phyloP scores from a whole-genome alignment of 371 early-diverging fungal genomes.

The Mucor saturninus region DNA sequence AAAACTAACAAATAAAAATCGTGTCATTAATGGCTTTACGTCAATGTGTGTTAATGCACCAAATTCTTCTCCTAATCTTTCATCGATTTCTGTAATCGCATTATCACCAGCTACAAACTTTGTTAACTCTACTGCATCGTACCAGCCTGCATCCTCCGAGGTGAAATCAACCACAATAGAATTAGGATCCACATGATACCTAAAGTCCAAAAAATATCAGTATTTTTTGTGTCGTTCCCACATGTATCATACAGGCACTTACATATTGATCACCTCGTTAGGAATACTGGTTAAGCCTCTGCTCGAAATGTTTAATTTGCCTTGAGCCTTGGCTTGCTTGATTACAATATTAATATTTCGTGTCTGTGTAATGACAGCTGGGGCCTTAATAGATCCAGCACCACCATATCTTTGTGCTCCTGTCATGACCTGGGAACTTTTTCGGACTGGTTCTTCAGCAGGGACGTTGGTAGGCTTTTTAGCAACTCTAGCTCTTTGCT shows the following conservation, averaged over 20 bases:
- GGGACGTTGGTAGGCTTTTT: conserved; percentile 1
- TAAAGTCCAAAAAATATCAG: conserved; percentile 1
- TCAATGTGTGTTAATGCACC: conserved; percentile 67
- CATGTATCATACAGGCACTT: background rate
- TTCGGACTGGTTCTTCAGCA: conserved; percentile 8
- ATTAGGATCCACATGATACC: conserved; percentile 66
- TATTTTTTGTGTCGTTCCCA: background rate
- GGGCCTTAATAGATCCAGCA: conserved; percentile 12
- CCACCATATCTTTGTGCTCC: conserved; percentile 40
- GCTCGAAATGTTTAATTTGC: conserved; percentile 75
- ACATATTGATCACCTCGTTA: conserved; percentile 65
- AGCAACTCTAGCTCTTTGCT: conserved; percentile 42
- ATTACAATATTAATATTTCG: conserved; percentile 40
- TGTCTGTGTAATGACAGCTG: conserved; percentile 22
- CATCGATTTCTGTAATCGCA: conserved; percentile 60
- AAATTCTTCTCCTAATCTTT: conserved; percentile 65
- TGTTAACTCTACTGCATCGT: conserved; percentile 69
- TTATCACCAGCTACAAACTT: conserved; percentile 75
- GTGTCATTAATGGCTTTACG: conserved; percentile 46
- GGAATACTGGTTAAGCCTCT: conserved; percentile 69
- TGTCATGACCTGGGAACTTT: conserved; percentile 34
- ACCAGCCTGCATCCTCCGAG: conserved; percentile 60
- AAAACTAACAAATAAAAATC: conserved; percentile 1
- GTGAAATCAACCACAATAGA: conserved; percentile 60
- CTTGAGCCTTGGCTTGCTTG: conserved; percentile 52